Evolutionary conservation across 2,329 filamentous ascomycete species (phyloP).

Genomic region (Botrytis byssoidea): DNA sequence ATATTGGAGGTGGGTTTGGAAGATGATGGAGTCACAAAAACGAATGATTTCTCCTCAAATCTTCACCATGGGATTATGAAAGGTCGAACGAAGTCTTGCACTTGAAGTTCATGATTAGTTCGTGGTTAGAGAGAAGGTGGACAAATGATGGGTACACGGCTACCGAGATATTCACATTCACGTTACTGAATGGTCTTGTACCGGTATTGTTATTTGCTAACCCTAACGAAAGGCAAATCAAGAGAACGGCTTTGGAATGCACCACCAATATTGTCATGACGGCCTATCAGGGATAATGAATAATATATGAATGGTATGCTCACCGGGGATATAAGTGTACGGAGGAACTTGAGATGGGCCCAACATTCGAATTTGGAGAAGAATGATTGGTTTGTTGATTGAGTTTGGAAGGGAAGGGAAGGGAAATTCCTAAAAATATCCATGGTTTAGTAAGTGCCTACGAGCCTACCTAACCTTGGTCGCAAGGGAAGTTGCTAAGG

Average conservation of each 20-base stretch:
- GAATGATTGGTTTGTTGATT: background rate
- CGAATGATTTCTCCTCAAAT: conserved; percentile 4
- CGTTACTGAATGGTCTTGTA: background rate
- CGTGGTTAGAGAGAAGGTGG: background rate
- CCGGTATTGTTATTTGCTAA: background rate
- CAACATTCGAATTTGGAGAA: background rate
- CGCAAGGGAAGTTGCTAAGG: background rate
- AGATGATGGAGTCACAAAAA: background rate
- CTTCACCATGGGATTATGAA: background rate
- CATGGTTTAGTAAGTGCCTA: too few species aligned
- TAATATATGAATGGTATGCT: background rate
- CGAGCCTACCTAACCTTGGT: accelerated
- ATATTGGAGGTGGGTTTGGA: background rate
- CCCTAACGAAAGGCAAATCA: background rate
- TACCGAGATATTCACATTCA: background rate
- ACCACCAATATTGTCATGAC: background rate
- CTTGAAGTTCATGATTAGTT: background rate
- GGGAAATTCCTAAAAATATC: conserved; percentile 2
- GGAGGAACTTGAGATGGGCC: background rate
- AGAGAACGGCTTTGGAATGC: background rate
- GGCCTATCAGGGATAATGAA: too few species aligned
- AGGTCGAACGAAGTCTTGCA: background rate
- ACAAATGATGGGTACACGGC: background rate
- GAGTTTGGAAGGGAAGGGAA: background rate
- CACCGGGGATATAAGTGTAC: background rate